Conservation (phyloP, 352 stramenopile species). For the Globisporangium heterothallicum region DNA sequence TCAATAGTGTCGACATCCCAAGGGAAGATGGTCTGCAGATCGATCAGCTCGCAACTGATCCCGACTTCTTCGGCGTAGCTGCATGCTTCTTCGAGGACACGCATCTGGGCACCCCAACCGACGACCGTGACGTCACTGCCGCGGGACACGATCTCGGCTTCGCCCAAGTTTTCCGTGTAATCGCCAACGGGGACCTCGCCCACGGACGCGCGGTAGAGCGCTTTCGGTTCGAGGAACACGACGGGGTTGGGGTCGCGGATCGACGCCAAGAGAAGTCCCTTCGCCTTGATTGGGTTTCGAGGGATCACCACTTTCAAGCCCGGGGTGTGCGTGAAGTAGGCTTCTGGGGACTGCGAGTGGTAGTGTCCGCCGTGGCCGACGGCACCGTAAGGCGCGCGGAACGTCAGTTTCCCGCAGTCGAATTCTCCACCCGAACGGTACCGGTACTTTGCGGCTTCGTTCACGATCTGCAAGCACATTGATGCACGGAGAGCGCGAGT, state of each 20-base stretch:
- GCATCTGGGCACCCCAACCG: slow-evolving; percentile 91
- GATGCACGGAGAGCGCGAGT: neutral
- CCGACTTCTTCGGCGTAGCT: slow-evolving; percentile 88
- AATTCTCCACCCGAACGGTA: slow-evolving; percentile 98
- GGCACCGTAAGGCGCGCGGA: slow-evolving; percentile 94
- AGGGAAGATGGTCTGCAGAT: slow-evolving; percentile 96
- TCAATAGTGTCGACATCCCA: slow-evolving; percentile 95
- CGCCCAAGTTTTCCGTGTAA: slow-evolving; percentile 91
- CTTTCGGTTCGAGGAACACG: slow-evolving; percentile 98
- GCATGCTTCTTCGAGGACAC: slow-evolving; percentile 75
- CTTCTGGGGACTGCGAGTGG: slow-evolving; percentile 94
- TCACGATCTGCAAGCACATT: slow-evolving; percentile 87
- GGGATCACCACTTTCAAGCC: slow-evolving; percentile 98
- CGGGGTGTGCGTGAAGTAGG: slow-evolving; percentile 96
- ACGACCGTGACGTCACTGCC: slow-evolving; percentile 95
- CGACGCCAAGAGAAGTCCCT: slow-evolving; percentile 93
- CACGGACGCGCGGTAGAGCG: slow-evolving; percentile 95
- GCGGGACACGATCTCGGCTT: slow-evolving; percentile 91
- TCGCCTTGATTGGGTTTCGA: slow-evolving; percentile 90
- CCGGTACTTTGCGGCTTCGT: slow-evolving; percentile 97
- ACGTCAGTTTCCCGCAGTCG: slow-evolving; percentile 95
- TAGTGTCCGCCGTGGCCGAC: slow-evolving; percentile 93
- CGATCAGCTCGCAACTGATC: slow-evolving; percentile 96
- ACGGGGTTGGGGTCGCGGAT: slow-evolving; percentile 96
- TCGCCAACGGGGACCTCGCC: slow-evolving; percentile 94